Base-by-base conservation (phyloP, 129 eudicot species). In the Arctium lappa region DNA sequence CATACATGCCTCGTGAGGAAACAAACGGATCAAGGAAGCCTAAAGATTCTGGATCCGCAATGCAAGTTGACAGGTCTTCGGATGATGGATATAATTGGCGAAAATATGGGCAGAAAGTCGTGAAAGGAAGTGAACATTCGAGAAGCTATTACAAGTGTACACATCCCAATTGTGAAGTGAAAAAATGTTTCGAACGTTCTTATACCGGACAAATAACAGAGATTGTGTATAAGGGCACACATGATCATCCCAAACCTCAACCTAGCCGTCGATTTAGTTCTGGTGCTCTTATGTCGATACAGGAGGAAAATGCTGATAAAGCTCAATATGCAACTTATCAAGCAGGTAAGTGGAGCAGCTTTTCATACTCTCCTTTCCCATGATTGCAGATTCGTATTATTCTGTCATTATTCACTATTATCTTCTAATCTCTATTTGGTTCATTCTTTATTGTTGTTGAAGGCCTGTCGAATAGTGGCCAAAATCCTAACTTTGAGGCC, bases 71-170 rank as follows among this genome's bases (percentile, higher is more conserved):
- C 50, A 91, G 94, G 86, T 89, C 97, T 66, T 87, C 97, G 31
- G 97, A 93, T 62, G 98, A 95, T 85, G 99, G 99, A 60, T 95
- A 86, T 84, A 95, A 95, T 76, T 95, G 99, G 99, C 86, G 99
- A 80, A 95, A 95, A 80, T 95, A 95, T 81, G 99, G 99, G 78
- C 99, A 95, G 89, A 95, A 95, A 88, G 91, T 95, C 77, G 99
- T 95, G 22, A 95, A 95, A 81, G 99, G 97, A 80, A 86, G 99
- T 84, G 99, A 95, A 85, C 94, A 89, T 85, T 97, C 99, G 33
- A 90, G 99, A 91, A 95, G 99, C 90, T 95, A 95, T 86, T 95
- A 95, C 84, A 95, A 95, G 83, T 95, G 99, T 86, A 95, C 99
- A 44, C 92, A 89, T 85, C 97, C 99, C 18, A 91, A 93, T 77